Percentiles rank a stretch among this genome's conserved stretches.
Evolutionary conservation across 495 filamentous ascomycete genomes (phyloP).

Genomic region (Elasticomyces elasticus): DNA sequence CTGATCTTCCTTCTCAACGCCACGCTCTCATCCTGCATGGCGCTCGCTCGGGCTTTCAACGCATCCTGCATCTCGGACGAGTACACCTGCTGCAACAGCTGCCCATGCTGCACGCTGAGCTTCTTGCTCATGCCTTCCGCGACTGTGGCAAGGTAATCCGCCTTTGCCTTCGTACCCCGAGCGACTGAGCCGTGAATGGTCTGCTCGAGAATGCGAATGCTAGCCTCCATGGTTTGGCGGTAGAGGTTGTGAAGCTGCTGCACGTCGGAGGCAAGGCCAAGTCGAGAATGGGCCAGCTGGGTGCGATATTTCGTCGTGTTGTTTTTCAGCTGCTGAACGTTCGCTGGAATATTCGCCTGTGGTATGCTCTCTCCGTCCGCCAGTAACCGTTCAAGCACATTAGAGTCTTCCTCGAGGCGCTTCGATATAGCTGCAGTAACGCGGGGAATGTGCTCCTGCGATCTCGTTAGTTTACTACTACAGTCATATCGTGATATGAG

Average conservation of each 20-base stretch:
- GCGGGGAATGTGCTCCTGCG: not conserved
- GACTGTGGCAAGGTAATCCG: slow-evolving; percentile 50
- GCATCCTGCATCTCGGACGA: slow-evolving; percentile 48
- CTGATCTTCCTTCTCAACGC: slow-evolving; percentile 17
- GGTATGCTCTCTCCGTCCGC: not conserved
- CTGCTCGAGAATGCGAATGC: slow-evolving; percentile 40
- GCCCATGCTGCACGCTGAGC: slow-evolving; percentile 17
- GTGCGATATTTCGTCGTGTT: not conserved
- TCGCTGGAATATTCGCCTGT: not conserved
- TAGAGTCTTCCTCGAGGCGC: not conserved
- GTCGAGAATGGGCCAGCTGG: not conserved
- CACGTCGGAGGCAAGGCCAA: slow-evolving; percentile 5
- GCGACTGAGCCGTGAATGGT: slow-evolving; percentile 58
- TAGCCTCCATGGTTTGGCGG: slow-evolving; percentile 20
- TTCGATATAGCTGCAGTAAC: not conserved
- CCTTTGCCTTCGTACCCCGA: slow-evolving; percentile 42
- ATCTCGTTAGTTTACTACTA: not conserved
- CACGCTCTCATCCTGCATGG: slow-evolving; percentile 32
- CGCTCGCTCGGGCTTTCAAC: slow-evolving; percentile 44
- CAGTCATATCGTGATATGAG: not conserved
- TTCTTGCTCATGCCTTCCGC: slow-evolving; percentile 46
- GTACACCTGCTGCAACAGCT: slow-evolving; percentile 31
- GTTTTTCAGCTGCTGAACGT: not conserved
- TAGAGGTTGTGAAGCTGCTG: slow-evolving; percentile 13
- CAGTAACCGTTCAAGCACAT: not conserved